Evolutionary conservation across 768 basidiomycete genomes (phyloP).

Genomic region (Termitomyces sp.): DNA sequence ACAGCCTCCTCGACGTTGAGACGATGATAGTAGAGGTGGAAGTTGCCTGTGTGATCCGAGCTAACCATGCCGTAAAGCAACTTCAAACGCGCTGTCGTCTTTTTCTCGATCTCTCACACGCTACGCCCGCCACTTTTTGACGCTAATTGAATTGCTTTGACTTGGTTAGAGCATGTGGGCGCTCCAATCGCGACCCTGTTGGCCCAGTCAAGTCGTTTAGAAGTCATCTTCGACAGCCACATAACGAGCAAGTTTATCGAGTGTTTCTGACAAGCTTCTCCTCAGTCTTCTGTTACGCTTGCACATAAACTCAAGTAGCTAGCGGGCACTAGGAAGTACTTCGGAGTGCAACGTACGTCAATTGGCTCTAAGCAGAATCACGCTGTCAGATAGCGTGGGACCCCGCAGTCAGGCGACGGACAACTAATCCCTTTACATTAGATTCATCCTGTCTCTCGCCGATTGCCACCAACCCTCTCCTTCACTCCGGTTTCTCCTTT

Average conservation of each 20-base stretch:
- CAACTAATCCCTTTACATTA: neutral
- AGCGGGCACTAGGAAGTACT: conserved; percentile 5
- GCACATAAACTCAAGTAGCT: conserved; percentile 6
- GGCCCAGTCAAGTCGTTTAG: too few species aligned
- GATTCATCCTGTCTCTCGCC: conserved; percentile 5
- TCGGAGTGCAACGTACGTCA: conserved; percentile 15
- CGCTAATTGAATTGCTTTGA: neutral
- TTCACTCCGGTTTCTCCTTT: conserved; percentile 20
- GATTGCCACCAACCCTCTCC: conserved; percentile 11
- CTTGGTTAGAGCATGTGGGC: neutral
- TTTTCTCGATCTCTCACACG: neutral
- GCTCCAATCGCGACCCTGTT: neutral
- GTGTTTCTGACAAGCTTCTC: conserved; percentile 3
- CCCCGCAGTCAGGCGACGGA: conserved; percentile 8
- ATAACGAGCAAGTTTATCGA: neutral
- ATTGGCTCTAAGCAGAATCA: conserved; percentile 10
- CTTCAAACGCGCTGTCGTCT: neutral
- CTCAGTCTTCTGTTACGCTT: conserved; percentile 12
- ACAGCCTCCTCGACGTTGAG: neutral
- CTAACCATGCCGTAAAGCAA: neutral
- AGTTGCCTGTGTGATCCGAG: conserved; percentile 1
- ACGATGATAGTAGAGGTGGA: neutral
- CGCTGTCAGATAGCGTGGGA: conserved; percentile 18
- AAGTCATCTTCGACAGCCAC: neutral
- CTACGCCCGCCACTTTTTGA: neutral